A percentile compares a stretch with the other conserved stretches of the same genome.
These are phyloP conservation scores for Tulasnella sp. DNA, from an alignment of 768 basidiomycete species.

Conservation along the genomic window DNA sequence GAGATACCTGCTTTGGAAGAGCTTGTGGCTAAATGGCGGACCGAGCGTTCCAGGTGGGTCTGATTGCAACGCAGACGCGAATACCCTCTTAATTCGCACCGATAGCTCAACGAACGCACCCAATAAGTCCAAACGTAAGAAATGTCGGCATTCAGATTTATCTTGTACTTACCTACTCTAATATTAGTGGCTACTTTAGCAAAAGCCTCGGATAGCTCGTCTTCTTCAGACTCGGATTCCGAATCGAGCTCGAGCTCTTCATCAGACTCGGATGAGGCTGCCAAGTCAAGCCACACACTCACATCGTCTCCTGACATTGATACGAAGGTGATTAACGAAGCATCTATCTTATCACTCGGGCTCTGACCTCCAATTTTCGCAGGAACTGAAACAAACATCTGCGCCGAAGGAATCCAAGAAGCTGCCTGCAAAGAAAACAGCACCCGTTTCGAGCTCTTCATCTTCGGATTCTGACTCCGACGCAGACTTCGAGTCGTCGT, in stretches of 20 bases:
- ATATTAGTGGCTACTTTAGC: background rate
- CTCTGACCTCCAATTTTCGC: background rate
- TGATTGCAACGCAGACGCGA: background rate
- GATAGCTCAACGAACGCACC: background rate
- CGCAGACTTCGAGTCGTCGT: conserved; percentile 16
- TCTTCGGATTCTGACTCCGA: conserved; percentile 23
- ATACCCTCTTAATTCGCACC: background rate
- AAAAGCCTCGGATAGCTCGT: background rate
- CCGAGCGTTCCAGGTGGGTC: background rate
- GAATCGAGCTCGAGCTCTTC: conserved; percentile 22
- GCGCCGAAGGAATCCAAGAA: background rate
- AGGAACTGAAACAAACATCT: background rate
- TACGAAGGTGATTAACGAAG: background rate
- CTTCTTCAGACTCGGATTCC: conserved; percentile 9
- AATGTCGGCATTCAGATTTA: background rate
- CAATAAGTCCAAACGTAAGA: background rate
- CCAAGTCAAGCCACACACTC: background rate
- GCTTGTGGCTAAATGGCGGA: conserved; percentile 36
- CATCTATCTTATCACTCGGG: background rate
- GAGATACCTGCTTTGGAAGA: background rate
- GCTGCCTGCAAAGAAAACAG: background rate
- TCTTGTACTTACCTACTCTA: too few species aligned
- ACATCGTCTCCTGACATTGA: conserved; percentile 1
- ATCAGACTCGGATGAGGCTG: conserved; percentile 1
- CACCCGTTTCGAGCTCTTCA: conserved; percentile 7